Conservation (phyloP, 2,329 filamentous ascomycete genomes). For the Rugonectria rugulosa region DNA sequence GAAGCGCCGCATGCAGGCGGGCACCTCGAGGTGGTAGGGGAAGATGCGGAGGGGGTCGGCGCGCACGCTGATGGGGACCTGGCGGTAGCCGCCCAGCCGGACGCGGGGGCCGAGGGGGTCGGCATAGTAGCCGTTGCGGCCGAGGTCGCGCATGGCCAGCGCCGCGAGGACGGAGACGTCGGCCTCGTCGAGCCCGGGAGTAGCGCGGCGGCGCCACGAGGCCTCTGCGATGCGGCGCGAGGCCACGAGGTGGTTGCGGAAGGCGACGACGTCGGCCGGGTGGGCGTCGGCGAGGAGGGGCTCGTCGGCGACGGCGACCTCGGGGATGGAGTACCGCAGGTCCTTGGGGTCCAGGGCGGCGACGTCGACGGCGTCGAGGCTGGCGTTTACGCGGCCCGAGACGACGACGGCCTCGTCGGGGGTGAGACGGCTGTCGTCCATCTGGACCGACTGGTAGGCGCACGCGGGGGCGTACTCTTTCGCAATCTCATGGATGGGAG, state of each 20-base stretch:
- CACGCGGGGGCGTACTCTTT: constrained; percentile 1
- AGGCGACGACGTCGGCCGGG: neutral
- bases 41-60: constrained; percentile 2
- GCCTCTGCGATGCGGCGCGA: neutral
- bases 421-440: constrained; percentile 10
- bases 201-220: neutral
- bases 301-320: neutral
- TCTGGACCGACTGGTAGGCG: constrained; percentile 12
- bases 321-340: neutral
- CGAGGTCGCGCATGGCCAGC: neutral
- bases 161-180: neutral
- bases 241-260: neutral
- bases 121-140: neutral
- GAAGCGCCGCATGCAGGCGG: constrained; percentile 7
- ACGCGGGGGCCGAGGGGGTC: neutral
- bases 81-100: constrained; percentile 1
- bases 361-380: neutral
- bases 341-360: neutral
- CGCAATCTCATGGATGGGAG: neutral
- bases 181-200: neutral
- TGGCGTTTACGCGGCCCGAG: neutral
- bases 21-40: constrained; percentile 1
- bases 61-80: neutral
- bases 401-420: neutral
- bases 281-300: neutral